Base-by-base conservation (phyloP, 1,284 basidiomycete genomes). In the Rhodotorula sp. region DNA sequence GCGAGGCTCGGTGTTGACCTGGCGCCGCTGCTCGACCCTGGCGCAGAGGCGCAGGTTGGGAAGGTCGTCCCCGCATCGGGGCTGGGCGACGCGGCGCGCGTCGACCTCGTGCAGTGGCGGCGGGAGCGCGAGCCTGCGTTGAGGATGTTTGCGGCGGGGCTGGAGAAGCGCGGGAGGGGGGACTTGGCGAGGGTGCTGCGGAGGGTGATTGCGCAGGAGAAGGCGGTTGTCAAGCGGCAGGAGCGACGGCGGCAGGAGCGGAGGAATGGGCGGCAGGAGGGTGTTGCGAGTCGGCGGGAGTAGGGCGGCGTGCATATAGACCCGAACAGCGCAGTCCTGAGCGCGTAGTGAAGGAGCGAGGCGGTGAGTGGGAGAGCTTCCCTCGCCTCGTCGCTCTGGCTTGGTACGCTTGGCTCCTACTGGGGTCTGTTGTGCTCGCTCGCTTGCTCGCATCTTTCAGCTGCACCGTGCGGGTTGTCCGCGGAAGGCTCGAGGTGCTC, bases 1-100 rank as follows among this genome's bases (percentile, higher is more conserved):
- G 46, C 51, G 22, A 55, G 62, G 3, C 46, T 72, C 54, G 66
- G 63, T n/a, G 55, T 72, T 60, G 70, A 72, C 44, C 51, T 71
- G 44, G 46, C 32, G 22, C 25, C 60, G 21, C 53, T 50, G 13
- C 29, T 37, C 39, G 5, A 12, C 29, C n/a, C 25, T 22, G 50
- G 15, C 37, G n/a, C 15, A 12, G 22, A 1, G n/a, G 51, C 19
- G 34, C 9, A 5, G 25, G 12, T 51, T 34, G 3, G 13, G 22
- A 37, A 41, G n/a, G 15, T 27, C 48, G 9, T 9, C 15, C n/a
- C 29, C 37, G 6, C 4, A n/a, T n/a, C n/a, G 7, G 10, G 36
- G 17, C 27, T 15, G 27, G 44, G 15, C 56, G 36, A 36, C 34
- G 36, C 27, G 27, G 48, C 48, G 22, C 22, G n/a, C 17, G 32